Evolutionary conservation across 495 filamentous ascomycete species (phyloP).

Genomic region (Cercophora samala): DNA sequence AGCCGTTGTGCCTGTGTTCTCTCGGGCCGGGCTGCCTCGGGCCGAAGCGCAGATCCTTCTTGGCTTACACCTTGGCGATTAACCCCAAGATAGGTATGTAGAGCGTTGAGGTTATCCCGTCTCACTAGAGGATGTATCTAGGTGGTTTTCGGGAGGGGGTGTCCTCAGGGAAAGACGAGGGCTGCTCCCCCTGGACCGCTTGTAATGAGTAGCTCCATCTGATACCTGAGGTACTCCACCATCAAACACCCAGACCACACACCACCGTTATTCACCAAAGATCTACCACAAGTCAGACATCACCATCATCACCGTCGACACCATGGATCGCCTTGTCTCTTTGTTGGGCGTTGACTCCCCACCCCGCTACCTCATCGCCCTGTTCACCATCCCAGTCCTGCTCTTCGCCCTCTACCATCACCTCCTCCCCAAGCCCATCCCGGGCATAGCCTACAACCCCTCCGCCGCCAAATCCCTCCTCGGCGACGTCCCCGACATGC

Average conservation of each 20-base stretch:
- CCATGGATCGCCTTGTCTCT: background rate
- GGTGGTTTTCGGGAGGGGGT: too few species aligned
- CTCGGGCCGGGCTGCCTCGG: background rate
- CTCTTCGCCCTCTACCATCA: background rate
- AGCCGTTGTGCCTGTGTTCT: background rate
- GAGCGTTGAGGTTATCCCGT: background rate
- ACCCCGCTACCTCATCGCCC: background rate
- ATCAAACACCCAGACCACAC: too few species aligned
- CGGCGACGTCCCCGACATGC: constrained; percentile 15
- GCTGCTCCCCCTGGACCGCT: too few species aligned
- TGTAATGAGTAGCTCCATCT: too few species aligned
- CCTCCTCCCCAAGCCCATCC: constrained; percentile 12
- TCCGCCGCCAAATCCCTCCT: background rate
- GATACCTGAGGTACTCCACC: too few species aligned
- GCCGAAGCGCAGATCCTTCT: background rate
- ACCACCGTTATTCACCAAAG: too few species aligned
- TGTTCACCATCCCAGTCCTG: background rate
- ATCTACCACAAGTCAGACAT: background rate
- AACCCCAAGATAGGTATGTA: background rate
- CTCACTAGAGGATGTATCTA: background rate
- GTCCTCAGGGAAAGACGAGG: too few species aligned
- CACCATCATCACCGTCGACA: background rate
- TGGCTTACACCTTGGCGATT: background rate
- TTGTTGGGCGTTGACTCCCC: background rate
- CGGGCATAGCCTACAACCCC: constrained; percentile 14